Evolutionary conservation across 75 land plant genomes (phyloP), one percentile per base, ranked within the genome.

Genomic region (Cupressus sempervirens): DNA sequence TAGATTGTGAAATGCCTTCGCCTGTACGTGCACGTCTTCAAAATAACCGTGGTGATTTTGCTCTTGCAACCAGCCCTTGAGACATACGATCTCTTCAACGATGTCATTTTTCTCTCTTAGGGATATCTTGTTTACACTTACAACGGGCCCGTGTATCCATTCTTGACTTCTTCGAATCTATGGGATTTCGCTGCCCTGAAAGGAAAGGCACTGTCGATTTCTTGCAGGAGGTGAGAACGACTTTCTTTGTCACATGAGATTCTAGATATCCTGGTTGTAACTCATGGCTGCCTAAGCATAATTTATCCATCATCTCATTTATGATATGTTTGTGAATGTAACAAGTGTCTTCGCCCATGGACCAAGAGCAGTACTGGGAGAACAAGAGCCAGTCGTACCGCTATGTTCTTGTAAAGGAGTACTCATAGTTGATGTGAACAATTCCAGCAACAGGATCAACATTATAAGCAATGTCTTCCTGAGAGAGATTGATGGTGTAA

Each of bases 141-240:
- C 67, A 90, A 90, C 76, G 98, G 98, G 48, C 98, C 98, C 5
- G 92, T 3, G 92, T 94, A 13, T 82, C 52, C 13, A 91, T 93
- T 20, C 89, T 94, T 0, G 91, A 90, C 18, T 96, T 96, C 84
- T 96, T 96, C 86, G 95, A 93, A 94, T 11, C 76, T 94, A 94
- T 90, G 43, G 94, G 96, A 0, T 94, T 94, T 87, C 58, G n/a
- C 5, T 93, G 96, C 58, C 96, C 96, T 4, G 92, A 92, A 75
- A 90, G 94, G 75, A 94, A 94, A 88, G 94, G 94, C 50, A 89
- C 91, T 4, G 94, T 94, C 32, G 96, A 94, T 68, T 95, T 90
- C 68, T 81, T 94, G 35, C 94, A 94, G n/a, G n/a, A n/a, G n/a
- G n/a, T 94, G 84, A n/a, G n/a, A 88, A 53, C 76, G 26, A 26